Evolutionary conservation across 2,329 filamentous ascomycete genomes (phyloP).

Genomic region (Pezicula neosporulosa): DNA sequence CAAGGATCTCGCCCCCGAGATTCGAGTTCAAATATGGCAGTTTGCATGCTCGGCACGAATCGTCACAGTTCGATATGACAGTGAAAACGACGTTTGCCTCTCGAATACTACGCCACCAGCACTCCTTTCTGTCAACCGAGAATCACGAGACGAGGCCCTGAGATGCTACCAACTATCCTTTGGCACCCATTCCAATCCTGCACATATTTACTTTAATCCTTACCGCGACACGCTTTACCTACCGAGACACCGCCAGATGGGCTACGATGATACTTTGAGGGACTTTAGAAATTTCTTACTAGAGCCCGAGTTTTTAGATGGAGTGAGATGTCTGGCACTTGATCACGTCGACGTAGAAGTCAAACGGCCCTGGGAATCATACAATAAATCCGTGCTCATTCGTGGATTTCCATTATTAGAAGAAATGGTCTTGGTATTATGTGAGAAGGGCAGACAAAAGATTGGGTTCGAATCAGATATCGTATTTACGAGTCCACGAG

Average conservation of each 20-base stretch:
- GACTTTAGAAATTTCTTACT: constrained; percentile 36
- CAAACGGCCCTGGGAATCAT: constrained; percentile 46
- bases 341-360: constrained; percentile 42
- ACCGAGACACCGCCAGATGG: constrained; percentile 30
- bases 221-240: constrained; percentile 24
- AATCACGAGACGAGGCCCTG: constrained; percentile 39
- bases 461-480: constrained; percentile 8
- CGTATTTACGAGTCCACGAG: constrained; percentile 14
- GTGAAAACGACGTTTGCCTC: constrained; percentile 32
- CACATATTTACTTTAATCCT: constrained; percentile 25
- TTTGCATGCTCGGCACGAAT: constrained; percentile 19
- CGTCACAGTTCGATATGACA: constrained; percentile 31
- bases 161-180: constrained; percentile 30
- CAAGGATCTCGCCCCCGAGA: constrained; percentile 21
- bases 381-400: constrained; percentile 45
- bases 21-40: constrained; percentile 25
- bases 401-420: constrained; percentile 34
- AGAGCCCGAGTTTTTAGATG: constrained; percentile 25
- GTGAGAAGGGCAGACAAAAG: background rate
- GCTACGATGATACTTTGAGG: constrained; percentile 31
- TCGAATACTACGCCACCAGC: constrained; percentile 35
- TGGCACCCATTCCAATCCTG: constrained; percentile 29
- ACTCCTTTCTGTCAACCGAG: constrained; percentile 37
- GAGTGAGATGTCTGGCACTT: constrained; percentile 38
- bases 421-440: constrained; percentile 21